These are phyloP conservation scores for Apocynum venetum DNA, from an alignment of 257 asterid species.

Conservation along the genomic window DNA sequence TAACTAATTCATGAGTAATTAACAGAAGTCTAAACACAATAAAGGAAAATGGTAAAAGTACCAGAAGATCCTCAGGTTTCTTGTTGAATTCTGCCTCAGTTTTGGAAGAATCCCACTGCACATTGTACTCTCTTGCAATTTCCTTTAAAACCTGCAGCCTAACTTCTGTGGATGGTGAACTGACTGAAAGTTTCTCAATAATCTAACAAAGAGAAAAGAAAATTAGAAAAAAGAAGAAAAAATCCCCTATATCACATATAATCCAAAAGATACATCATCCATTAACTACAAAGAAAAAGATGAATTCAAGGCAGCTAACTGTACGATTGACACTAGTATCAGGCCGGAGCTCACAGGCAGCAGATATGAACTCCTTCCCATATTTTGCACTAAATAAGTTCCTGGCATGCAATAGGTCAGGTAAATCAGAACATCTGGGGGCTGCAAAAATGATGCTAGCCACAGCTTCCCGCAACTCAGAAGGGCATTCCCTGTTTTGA, in stretches of 20 bases:
- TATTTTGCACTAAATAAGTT: constrained; percentile 78
- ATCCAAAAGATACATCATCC: neutral
- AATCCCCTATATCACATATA: neutral
- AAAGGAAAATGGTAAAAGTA: constrained; percentile 14
- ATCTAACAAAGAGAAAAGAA: constrained; percentile 45
- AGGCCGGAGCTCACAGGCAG: constrained; percentile 94
- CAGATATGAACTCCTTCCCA: constrained; percentile 87
- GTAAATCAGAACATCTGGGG: constrained; percentile 93
- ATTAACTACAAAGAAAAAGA: neutral
- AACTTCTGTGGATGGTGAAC: constrained; percentile 60
- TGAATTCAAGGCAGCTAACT: constrained; percentile 42
- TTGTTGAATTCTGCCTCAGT: constrained; percentile 72
- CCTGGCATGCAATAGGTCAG: constrained; percentile 71
- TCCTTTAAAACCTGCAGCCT: constrained; percentile 71
- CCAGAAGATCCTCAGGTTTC: constrained; percentile 93
- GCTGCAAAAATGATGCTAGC: constrained; percentile 94
- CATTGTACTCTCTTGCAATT: constrained; percentile 55
- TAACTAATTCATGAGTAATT: neutral
- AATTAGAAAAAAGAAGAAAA: neutral
- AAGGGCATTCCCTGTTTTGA: constrained; percentile 76
- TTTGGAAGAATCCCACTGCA: constrained; percentile 71
- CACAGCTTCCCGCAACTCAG: constrained; percentile 80
- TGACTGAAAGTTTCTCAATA: constrained; percentile 77
- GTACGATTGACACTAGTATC: constrained; percentile 92
- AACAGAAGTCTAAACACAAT: neutral